Evolutionary conservation across 108 stramenopile genomes (phyloP).

Genomic region (Asterionellopsis glacialis): DNA sequence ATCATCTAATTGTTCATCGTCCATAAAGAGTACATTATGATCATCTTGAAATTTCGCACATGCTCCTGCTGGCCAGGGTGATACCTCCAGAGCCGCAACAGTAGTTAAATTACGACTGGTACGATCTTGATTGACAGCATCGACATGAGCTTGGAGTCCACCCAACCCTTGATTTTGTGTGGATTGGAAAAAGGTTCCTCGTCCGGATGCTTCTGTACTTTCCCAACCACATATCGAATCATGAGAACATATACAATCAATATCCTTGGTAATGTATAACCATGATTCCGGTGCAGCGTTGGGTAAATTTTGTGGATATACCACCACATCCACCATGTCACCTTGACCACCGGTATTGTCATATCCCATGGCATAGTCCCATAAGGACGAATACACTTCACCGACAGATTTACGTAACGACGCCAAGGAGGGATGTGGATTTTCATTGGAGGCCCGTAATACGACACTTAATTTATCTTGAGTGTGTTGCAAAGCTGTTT

Average conservation of each 20-base stretch:
- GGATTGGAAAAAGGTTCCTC: conserved; percentile 38
- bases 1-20: conserved; percentile 49
- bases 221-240: conserved; percentile 80
- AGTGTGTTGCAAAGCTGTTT: conserved; percentile 51
- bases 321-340: conserved; percentile 68
- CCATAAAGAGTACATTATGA: conserved; percentile 65
- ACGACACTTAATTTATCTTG: conserved; percentile 61
- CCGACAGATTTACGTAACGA: conserved; percentile 73
- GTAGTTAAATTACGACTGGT: conserved; percentile 33
- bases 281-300: conserved; percentile 81
- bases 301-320: conserved; percentile 84
- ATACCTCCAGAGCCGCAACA: conserved; percentile 58
- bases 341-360: conserved; percentile 1
- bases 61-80: conserved; percentile 63
- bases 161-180: conserved; percentile 50
- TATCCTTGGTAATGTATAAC: conserved; percentile 52
- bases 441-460: conserved; percentile 42
- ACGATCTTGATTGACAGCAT: conserved; percentile 74
- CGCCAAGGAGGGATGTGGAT: conserved; percentile 46
- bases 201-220: conserved; percentile 36
- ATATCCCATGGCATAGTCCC: conserved; percentile 62
- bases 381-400: conserved; percentile 77
- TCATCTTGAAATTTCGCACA: conserved; percentile 39
- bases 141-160: conserved; percentile 64
- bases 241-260: conserved; percentile 66